Conservation (phyloP, 306 rosid species). For the Macrotyloma uniflorum region DNA sequence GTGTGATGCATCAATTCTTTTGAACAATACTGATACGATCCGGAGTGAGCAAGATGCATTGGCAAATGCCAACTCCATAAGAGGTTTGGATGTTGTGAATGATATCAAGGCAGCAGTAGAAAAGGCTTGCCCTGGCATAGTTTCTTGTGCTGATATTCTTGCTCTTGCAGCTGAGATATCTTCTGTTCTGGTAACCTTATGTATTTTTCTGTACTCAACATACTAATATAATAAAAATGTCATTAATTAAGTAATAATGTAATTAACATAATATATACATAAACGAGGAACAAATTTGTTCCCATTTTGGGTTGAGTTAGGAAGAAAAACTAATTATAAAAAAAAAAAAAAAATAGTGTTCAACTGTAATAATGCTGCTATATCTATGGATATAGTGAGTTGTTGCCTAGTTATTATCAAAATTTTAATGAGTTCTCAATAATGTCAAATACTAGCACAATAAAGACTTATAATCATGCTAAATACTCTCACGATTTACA, state of each 20-base stretch:
- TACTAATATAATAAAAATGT: too few species aligned
- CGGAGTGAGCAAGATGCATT: slow-evolving; percentile 40
- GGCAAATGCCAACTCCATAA: slow-evolving; percentile 48
- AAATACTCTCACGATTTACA: background rate
- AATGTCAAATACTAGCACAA: background rate
- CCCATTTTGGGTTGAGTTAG: too few species aligned
- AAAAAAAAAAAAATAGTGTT: too few species aligned
- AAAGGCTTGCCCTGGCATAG: slow-evolving; percentile 48
- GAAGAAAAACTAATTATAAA: too few species aligned
- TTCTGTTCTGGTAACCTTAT: slow-evolving; percentile 40
- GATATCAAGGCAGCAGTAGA: slow-evolving; percentile 56
- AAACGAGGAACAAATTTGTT: too few species aligned
- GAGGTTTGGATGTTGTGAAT: slow-evolving; percentile 61
- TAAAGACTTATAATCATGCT: background rate
- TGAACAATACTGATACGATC: slow-evolving; percentile 48
- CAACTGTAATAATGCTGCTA: too few species aligned
- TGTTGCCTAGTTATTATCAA: too few species aligned
- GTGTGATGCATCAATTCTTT: slow-evolving; percentile 62
- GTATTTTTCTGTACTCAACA: background rate
- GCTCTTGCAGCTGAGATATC: slow-evolving; percentile 57
- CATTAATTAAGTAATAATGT: too few species aligned
- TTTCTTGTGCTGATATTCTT: slow-evolving; percentile 68
- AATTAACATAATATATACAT: too few species aligned
- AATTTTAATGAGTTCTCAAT: too few species aligned
- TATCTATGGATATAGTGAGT: too few species aligned